Percentiles rank a stretch among this genome's conserved stretches.
These are phyloP conservation scores for Prunus mume DNA, from an alignment of 306 rosid species.

Conservation along the genomic window DNA sequence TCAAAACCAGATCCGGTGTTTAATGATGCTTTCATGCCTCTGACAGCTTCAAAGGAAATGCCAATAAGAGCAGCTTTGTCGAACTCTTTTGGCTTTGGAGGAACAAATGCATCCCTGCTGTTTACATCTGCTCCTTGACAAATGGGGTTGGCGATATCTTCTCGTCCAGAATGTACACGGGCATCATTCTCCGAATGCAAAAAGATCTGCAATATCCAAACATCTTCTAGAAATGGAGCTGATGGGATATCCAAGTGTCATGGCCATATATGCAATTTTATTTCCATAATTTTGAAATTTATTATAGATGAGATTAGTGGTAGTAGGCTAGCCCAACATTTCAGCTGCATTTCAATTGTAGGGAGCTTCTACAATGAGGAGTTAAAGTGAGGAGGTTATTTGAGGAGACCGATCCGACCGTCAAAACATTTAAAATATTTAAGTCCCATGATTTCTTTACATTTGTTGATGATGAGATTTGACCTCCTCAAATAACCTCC, in stretches of 20 bases:
- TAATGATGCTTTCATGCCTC: constrained; percentile 61
- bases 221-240: neutral
- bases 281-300: neutral
- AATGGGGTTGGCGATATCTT: neutral
- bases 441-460: too few relatives aligned
- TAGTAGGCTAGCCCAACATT: neutral
- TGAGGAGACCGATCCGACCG: too few relatives aligned
- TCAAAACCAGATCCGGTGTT: constrained; percentile 77
- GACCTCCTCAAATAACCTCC: too few relatives aligned
- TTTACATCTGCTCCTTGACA: constrained; percentile 51
- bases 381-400: too few relatives aligned
- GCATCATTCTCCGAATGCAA: neutral
- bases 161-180: neutral
- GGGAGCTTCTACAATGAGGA: too few relatives aligned
- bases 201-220: neutral
- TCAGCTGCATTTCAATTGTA: neutral
- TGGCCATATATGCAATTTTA: neutral
- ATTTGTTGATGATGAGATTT: too few relatives aligned
- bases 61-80: constrained; percentile 74
- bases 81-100: constrained; percentile 94
- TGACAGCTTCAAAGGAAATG: constrained; percentile 58
- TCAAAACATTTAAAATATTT: too few relatives aligned
- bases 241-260: neutral
- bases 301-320: neutral
- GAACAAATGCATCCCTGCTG: constrained; percentile 87